These are phyloP conservation scores for Clonostachys rosea DNA, from an alignment of 2,329 filamentous ascomycete species.

Conservation along the genomic window DNA sequence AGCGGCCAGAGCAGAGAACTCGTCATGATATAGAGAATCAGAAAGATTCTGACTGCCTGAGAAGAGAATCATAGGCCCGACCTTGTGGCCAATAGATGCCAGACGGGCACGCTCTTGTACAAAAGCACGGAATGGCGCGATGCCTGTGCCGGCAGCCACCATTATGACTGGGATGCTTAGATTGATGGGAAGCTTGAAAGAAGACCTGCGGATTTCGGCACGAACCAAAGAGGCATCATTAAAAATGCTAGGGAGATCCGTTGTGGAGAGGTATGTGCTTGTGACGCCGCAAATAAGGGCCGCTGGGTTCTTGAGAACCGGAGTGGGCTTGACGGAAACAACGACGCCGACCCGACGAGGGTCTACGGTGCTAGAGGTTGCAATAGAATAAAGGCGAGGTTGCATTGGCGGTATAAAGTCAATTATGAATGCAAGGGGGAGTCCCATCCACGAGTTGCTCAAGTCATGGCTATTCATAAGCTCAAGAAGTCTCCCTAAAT, in stretches of 20 bases:
- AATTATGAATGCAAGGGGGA: slow-evolving; percentile 46
- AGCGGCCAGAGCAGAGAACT: slow-evolving; percentile 46
- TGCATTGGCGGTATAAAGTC: slow-evolving; percentile 44
- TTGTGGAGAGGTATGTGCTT: slow-evolving; percentile 9
- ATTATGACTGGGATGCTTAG: slow-evolving; percentile 34
- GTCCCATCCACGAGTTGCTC: slow-evolving; percentile 8
- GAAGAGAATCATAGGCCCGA: slow-evolving; percentile 3
- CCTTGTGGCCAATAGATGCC: slow-evolving; percentile 4
- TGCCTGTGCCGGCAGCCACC: slow-evolving; percentile 14
- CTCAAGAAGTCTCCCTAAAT: slow-evolving; percentile 13
- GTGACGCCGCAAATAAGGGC: slow-evolving; percentile 6
- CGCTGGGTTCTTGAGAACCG: neutral
- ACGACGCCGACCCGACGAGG: slow-evolving; percentile 10
- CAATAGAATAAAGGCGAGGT: slow-evolving; percentile 58
- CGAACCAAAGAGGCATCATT: neutral
- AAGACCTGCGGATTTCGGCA: slow-evolving; percentile 47
- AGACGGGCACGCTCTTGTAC: slow-evolving; percentile 4
- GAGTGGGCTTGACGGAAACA: slow-evolving; percentile 18
- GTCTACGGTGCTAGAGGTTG: slow-evolving; percentile 40
- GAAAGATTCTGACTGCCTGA: slow-evolving; percentile 9
- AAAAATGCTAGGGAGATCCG: neutral
- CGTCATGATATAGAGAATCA: slow-evolving; percentile 1
- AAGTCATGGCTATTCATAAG: neutral
- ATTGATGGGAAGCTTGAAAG: slow-evolving; percentile 34
- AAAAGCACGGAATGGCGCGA: slow-evolving; percentile 27